Evolutionary conservation across 2,329 filamentous ascomycete species (phyloP).

Genomic region (Colletotrichum siamense): DNA sequence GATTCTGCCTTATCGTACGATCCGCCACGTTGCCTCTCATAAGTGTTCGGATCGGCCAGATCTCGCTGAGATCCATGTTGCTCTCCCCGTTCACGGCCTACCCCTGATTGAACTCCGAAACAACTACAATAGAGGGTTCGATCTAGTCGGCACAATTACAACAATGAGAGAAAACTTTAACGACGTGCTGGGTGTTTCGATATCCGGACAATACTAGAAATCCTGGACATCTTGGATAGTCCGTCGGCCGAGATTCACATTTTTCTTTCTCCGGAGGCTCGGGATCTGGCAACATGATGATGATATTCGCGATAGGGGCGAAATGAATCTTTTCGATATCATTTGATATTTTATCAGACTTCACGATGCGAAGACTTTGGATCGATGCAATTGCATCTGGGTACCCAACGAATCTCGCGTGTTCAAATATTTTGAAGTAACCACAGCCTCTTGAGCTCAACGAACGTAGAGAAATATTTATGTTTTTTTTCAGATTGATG

Average conservation of each 20-base stretch:
- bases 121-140: neutral
- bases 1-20: neutral
- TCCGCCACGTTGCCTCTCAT: neutral
- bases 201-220: neutral
- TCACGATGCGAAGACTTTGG: neutral
- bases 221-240: neutral
- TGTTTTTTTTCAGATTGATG: rapidly evolving
- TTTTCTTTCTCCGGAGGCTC: neutral
- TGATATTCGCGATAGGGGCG: neutral
- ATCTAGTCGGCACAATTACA: neutral
- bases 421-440: too few relatives aligned
- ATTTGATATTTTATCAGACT: neutral
- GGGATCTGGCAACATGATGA: neutral
- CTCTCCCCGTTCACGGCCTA: neutral
- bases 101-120: neutral
- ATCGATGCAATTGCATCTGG: neutral
- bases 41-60: neutral
- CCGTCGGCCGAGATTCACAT: neutral
- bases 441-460: neutral
- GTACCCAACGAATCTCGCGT: too few relatives aligned
- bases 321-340: neutral
- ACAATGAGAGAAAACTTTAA: neutral
- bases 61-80: neutral
- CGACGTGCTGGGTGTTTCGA: neutral
- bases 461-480: neutral